These are phyloP conservation scores for Grosmannia serpens DNA, from an alignment of 2,329 filamentous ascomycete genomes.

Conservation along the genomic window DNA sequence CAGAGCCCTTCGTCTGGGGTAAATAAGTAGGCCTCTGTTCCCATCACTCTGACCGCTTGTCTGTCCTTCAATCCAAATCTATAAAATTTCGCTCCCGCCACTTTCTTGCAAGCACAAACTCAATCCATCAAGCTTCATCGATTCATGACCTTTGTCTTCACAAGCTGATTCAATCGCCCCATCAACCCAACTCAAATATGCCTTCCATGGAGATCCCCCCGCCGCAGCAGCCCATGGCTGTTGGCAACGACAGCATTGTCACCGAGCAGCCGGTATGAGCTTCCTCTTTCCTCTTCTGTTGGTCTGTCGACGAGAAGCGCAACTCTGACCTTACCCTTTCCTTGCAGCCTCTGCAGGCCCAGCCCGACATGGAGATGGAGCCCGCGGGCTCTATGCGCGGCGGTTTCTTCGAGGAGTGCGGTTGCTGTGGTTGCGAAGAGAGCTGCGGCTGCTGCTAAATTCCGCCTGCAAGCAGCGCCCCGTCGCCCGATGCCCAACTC, in stretches of 20 bases:
- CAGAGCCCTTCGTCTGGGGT: neutral
- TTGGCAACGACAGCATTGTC: slow-evolving; percentile 13
- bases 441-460: slow-evolving; percentile 18
- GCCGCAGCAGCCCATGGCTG: slow-evolving; percentile 22
- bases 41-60: neutral
- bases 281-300: neutral
- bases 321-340: neutral
- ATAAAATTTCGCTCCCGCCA: neutral
- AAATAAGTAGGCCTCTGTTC: slow-evolving; percentile 3
- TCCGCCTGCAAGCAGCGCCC: neutral
- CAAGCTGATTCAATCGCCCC: neutral
- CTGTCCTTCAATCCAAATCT: neutral
- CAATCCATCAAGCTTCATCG: neutral
- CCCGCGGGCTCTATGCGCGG: slow-evolving; percentile 17
- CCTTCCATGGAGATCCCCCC: slow-evolving; percentile 16
- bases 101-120: neutral
- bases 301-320: too few relatives aligned
- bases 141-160: neutral
- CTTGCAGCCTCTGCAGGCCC: slow-evolving; percentile 16
- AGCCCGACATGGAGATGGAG: slow-evolving; percentile 18
- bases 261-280: slow-evolving; percentile 20
- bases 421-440: slow-evolving; percentile 20
- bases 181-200: slow-evolving; percentile 13
- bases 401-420: slow-evolving; percentile 21
- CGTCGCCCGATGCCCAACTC: neutral